A percentile compares a stretch with the other conserved stretches of the same genome.
phyloP scores from a whole-genome alignment of 2,329 filamentous ascomycete genomes.

The Volutella citrinella region DNA sequence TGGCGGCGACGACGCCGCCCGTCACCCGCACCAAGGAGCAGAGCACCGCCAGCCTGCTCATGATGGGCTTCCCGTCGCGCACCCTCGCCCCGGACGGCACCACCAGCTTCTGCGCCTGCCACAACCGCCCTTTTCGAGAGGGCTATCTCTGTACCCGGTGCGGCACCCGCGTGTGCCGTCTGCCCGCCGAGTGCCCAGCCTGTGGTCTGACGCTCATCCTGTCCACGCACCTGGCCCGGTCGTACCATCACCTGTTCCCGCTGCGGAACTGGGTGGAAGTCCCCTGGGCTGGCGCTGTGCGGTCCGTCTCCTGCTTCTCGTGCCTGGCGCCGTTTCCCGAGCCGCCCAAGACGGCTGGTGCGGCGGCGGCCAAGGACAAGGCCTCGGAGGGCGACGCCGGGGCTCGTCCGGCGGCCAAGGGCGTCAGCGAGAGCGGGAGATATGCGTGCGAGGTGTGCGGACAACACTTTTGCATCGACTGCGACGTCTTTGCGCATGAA shows the following conservation, averaged over 20 bases:
- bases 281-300: constrained; percentile 68
- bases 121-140: constrained; percentile 75
- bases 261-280: constrained; percentile 90
- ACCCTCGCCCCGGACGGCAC: constrained; percentile 66
- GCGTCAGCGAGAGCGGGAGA: constrained; percentile 78
- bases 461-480: constrained; percentile 96
- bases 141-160: constrained; percentile 93
- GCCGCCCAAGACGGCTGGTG: constrained; percentile 25
- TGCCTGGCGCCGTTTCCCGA: constrained; percentile 73
- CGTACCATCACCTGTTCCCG: constrained; percentile 90
- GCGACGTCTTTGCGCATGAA: constrained; percentile 93
- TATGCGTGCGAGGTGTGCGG: constrained; percentile 88
- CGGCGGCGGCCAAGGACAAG: constrained; percentile 3
- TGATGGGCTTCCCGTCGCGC: constrained; percentile 97
- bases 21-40: constrained; percentile 66
- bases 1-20: constrained; percentile 85
- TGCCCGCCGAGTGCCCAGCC: constrained; percentile 87
- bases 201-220: constrained; percentile 91
- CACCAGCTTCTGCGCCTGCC: constrained; percentile 82
- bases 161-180: constrained; percentile 79
- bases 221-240: constrained; percentile 88
- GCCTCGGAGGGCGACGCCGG: constrained; percentile 22
- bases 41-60: constrained; percentile 66
- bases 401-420: constrained; percentile 41
- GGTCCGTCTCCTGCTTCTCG: constrained; percentile 68